Percentiles rank a stretch among this genome's conserved stretches.
Evolutionary conservation across 2,329 filamentous ascomycete species (phyloP).

Genomic region (Aplosporella prunicola): DNA sequence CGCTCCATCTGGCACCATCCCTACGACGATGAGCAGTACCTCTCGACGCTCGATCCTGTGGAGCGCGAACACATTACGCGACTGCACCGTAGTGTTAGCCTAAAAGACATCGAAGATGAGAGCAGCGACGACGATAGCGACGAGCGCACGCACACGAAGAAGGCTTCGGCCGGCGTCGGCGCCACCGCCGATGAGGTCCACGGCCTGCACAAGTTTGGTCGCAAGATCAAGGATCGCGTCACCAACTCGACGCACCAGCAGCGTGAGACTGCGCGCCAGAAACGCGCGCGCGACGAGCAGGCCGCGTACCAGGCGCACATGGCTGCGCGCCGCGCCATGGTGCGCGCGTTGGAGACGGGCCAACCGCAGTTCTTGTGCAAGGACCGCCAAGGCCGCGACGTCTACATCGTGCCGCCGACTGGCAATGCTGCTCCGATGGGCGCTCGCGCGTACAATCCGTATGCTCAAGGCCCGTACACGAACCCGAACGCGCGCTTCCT

Average conservation of each 20-base stretch:
- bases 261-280: constrained; percentile 37
- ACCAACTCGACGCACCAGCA: constrained; percentile 49
- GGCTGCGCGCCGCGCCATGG: constrained; percentile 42
- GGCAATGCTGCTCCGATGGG: constrained; percentile 14
- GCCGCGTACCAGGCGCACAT: constrained; percentile 45
- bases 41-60: constrained; percentile 37
- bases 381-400: constrained; percentile 43
- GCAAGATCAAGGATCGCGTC: constrained; percentile 51
- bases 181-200: constrained; percentile 14
- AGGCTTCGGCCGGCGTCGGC: constrained; percentile 5
- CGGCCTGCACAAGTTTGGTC: constrained; percentile 39
- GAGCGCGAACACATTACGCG: constrained; percentile 41
- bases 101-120: constrained; percentile 34
- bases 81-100: constrained; percentile 26
- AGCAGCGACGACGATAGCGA: constrained; percentile 39
- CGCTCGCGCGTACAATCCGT: constrained; percentile 39
- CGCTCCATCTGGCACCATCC: constrained; percentile 54
- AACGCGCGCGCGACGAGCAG: constrained; percentile 42
- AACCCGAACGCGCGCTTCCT: constrained; percentile 41
- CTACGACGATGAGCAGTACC: constrained; percentile 48
- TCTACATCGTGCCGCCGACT: constrained; percentile 50
- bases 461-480: constrained; percentile 35
- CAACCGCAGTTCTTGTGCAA: constrained; percentile 47
- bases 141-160: constrained; percentile 13
- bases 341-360: constrained; percentile 43